Conservation (phyloP, 306 rosid species). For the Glycine tomentella region DNA sequence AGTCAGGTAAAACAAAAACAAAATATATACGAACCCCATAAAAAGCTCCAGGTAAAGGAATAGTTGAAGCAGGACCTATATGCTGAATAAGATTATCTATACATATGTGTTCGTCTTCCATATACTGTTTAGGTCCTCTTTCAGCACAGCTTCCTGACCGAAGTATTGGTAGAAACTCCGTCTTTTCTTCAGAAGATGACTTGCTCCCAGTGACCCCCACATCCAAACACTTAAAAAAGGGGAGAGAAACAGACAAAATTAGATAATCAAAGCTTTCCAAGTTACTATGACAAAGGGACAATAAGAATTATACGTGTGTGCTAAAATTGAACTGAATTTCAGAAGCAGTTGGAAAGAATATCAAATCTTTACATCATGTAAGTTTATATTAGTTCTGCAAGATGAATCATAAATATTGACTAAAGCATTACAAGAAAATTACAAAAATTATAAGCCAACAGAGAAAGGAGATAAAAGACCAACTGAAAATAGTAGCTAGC, state of each 20-base stretch:
- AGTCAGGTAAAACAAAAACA: slow-evolving; percentile 2
- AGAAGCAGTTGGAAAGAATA: slow-evolving; percentile 2
- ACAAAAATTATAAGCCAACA: background rate
- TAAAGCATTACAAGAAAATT: slow-evolving; percentile 10
- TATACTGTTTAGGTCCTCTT: slow-evolving; percentile 82
- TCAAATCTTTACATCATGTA: slow-evolving; percentile 3
- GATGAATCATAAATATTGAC: background rate
- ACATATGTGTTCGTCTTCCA: slow-evolving; percentile 88
- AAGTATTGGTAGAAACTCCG: slow-evolving; percentile 65
- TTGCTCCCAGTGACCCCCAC: slow-evolving; percentile 55
- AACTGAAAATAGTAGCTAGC: slow-evolving; percentile 3
- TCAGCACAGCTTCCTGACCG: slow-evolving; percentile 93
- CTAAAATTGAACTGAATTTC: background rate
- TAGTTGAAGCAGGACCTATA: slow-evolving; percentile 54
- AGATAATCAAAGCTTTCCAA: slow-evolving; percentile 41
- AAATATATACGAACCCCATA: slow-evolving; percentile 69
- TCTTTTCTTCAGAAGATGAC: slow-evolving; percentile 62
- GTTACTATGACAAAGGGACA: slow-evolving; percentile 10
- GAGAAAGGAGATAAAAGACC: slow-evolving; percentile 6
- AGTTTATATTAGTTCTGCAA: slow-evolving; percentile 16
- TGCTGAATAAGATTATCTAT: slow-evolving; percentile 72
- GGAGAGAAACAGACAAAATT: slow-evolving; percentile 19
- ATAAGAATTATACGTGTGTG: background rate
- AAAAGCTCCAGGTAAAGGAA: slow-evolving; percentile 73
- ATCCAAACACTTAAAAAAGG: slow-evolving; percentile 58